Base-by-base conservation (phyloP, 345 rosid species). In the Microthlaspi erraticum region DNA sequence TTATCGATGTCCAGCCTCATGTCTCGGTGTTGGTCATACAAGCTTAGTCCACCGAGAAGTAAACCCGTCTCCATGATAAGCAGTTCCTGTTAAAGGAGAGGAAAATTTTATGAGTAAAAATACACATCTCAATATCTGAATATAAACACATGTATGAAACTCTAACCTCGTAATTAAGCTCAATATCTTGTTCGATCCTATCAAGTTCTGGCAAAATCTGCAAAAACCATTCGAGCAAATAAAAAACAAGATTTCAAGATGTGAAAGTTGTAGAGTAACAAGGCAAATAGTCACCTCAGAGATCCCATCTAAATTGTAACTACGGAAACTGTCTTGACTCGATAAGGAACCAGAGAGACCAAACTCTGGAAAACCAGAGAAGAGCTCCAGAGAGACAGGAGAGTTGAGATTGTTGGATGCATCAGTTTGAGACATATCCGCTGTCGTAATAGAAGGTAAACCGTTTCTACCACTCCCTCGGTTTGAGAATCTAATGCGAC, bases 1-100 rank as follows among this genome's bases (percentile, higher is more conserved):
- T 87, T 79, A 76, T 94, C 99, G 31, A 94, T 91, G 81, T 94
- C 97, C 52, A 91, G 85, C 79, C 99, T 89, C 99, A 94, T 83
- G 38, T 87, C 98, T 71, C 97, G 85, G 71, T 94, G 97, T 76
- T 81, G 99, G 73, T 94, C 99, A 73, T 85, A 74, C 60, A 91
- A 80, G 74, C 79, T 84, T 68, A 85, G 81, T 62, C 90, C 96
- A 66, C 81, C 82, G 12, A 89, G 88, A 63, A 89, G 82, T 68
- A 94, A 73, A 64, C 83, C 83, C 73, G 92, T 85, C 81, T 88
- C 99, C 81, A 89, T 81, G 71, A 86, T 82, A 77, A 89, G 86
- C 65, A 89, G 72, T 84, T 92, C 98, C 97, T 94, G 93, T 84
- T 75, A 48, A 53, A 81, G 13, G 61, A 66, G 32, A 60, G 56